Evolutionary conservation across 2,329 filamentous ascomycete genomes (phyloP).

Genomic region (Neocucurbitaria cava): DNA sequence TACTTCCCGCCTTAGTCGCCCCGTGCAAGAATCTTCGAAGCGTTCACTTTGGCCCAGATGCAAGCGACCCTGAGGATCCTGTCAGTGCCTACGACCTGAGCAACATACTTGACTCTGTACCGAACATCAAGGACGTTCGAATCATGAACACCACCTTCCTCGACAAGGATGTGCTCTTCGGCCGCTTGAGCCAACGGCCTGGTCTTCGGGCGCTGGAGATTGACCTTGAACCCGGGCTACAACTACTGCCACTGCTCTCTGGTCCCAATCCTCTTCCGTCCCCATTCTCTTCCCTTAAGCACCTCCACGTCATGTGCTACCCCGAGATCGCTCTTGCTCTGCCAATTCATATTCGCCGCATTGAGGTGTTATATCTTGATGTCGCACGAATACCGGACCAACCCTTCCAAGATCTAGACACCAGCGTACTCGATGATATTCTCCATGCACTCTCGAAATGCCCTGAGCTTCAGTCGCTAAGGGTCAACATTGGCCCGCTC

Average conservation of each 20-base stretch:
- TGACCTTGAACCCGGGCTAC: conserved; percentile 38
- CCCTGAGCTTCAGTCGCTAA: conserved; percentile 27
- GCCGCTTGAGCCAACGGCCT: conserved; percentile 30
- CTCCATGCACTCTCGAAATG: conserved; percentile 26
- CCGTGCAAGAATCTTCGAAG: conserved; percentile 31
- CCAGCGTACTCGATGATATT: conserved; percentile 28
- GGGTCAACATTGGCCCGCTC: conserved; percentile 34
- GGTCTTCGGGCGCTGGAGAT: conserved; percentile 38
- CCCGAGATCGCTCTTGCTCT: conserved; percentile 41
- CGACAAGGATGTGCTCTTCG: conserved; percentile 36
- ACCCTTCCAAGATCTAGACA: conserved; percentile 21
- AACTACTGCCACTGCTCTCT: conserved; percentile 29
- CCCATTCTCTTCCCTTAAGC: conserved; percentile 30
- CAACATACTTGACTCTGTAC: conserved; percentile 25
- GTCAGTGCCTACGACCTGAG: conserved; percentile 30
- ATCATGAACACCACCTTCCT: conserved; percentile 32
- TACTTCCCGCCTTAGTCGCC: conserved; percentile 32
- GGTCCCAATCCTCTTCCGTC: conserved; percentile 18
- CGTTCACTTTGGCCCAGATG: conserved; percentile 34
- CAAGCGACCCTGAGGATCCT: conserved; percentile 23
- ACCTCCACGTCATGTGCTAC: conserved; percentile 39
- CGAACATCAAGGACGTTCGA: conserved; percentile 29
- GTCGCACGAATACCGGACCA: conserved; percentile 34
- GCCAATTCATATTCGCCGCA: conserved; percentile 22
- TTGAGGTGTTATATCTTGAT: conserved; percentile 39